Evolutionary conservation across 805 yeast species (phyloP).

Genomic region (Jamesozyma hellenica): DNA sequence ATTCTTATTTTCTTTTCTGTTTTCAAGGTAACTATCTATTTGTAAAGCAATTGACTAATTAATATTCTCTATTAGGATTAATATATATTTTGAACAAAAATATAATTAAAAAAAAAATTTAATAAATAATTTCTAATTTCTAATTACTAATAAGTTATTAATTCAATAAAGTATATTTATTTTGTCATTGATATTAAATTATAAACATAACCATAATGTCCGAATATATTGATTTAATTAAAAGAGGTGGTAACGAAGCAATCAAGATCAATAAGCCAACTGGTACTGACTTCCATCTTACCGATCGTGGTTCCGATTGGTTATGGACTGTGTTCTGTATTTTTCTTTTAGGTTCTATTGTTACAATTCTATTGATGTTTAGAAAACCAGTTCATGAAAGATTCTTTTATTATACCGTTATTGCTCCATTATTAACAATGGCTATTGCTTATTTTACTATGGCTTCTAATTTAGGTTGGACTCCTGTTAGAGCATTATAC

Average conservation of each 20-base stretch:
- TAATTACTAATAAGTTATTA: not conserved
- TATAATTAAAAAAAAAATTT: not conserved
- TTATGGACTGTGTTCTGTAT: constrained; percentile 51
- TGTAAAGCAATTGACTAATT: not conserved
- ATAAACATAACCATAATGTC: constrained; percentile 8
- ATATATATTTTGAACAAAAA: not conserved
- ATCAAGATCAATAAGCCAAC: constrained; percentile 36
- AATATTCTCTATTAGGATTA: not conserved
- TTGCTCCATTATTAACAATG: constrained; percentile 36
- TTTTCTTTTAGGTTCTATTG: constrained; percentile 31
- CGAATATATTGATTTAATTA: constrained; percentile 11
- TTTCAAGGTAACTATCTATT: too few species aligned
- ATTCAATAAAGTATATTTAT: not conserved
- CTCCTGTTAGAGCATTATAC: constrained; percentile 40
- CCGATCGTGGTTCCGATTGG: constrained; percentile 59
- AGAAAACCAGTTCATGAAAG: constrained; percentile 27
- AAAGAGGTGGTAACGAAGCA: constrained; percentile 32
- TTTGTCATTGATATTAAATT: not conserved
- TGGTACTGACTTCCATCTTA: constrained; percentile 43
- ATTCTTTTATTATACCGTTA: constrained; percentile 32
- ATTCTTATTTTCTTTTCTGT: not conserved
- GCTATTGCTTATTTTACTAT: constrained; percentile 44
- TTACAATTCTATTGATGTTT: constrained; percentile 21
- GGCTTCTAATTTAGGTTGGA: constrained; percentile 53
- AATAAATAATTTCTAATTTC: not conserved